Evolutionary conservation across 805 yeast genomes (phyloP).

Genomic region (Zygosaccharomyces kombuchaensis): DNA sequence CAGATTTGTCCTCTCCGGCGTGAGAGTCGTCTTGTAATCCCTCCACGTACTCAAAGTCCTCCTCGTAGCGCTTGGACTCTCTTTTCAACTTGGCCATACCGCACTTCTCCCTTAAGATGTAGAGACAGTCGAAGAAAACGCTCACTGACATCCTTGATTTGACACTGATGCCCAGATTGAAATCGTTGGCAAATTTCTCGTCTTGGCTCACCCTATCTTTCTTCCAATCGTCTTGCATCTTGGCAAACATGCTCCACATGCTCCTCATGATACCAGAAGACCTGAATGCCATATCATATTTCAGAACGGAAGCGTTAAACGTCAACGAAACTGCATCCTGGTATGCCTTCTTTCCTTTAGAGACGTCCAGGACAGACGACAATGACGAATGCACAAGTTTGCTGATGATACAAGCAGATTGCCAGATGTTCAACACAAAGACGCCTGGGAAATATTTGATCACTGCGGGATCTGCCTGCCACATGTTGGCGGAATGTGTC

Average conservation of each 20-base stretch:
- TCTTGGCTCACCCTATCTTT: slow-evolving; percentile 30
- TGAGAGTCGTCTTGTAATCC: slow-evolving; percentile 32
- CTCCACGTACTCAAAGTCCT: slow-evolving; percentile 35
- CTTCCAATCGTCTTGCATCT: slow-evolving; percentile 53
- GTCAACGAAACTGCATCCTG: slow-evolving; percentile 63
- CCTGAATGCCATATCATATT: slow-evolving; percentile 89
- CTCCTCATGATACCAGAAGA: slow-evolving; percentile 92
- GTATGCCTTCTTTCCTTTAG: slow-evolving; percentile 66
- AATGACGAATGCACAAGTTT: slow-evolving; percentile 74
- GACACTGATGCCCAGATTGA: slow-evolving; percentile 49
- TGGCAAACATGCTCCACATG: slow-evolving; percentile 82
- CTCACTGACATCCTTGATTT: slow-evolving; percentile 88
- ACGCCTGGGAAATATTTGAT: slow-evolving; percentile 80
- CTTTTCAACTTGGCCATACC: slow-evolving; percentile 69
- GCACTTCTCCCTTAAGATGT: slow-evolving; percentile 78
- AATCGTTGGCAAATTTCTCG: slow-evolving; percentile 21
- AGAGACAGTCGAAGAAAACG: slow-evolving; percentile 85
- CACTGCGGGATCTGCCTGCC: slow-evolving; percentile 54
- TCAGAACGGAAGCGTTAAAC: slow-evolving; percentile 74
- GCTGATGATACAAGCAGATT: slow-evolving; percentile 80
- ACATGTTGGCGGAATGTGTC: slow-evolving; percentile 60
- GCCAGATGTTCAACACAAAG: slow-evolving; percentile 82
- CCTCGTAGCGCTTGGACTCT: slow-evolving; percentile 26
- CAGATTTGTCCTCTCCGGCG: slow-evolving; percentile 8
- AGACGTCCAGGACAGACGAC: slow-evolving; percentile 59